Evolutionary conservation across 73 alveolate genomes (phyloP), one percentile per base, ranked within the genome.

Genomic region (Stentor roeselii): DNA sequence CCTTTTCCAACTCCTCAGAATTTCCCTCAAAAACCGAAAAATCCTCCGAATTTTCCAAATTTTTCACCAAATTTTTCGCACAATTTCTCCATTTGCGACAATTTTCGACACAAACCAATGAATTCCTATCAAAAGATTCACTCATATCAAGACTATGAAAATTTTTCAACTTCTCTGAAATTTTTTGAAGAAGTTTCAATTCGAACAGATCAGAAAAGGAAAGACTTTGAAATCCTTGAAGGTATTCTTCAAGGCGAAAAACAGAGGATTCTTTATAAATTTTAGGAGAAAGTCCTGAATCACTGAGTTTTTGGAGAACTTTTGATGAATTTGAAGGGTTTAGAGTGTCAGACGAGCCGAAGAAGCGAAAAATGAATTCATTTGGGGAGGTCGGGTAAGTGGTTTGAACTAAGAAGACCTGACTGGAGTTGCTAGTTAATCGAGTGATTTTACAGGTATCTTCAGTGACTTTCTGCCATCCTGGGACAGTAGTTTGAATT

Each of bases 131-230:
- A 1, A 67, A 36, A 67, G 37, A 27, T 27, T 67, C 41, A 30
- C 50, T 21, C 80, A 67, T 21, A 67, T 67, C 80, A 1, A 21
- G 80, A 2, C 41, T 32, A 67, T 67, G 80, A 67, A 67, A 67
- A 21, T n/a, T 32, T 2, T 32, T 67, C 37, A 30, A 67, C 34
- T 67, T 67, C 80, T 2, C 42, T 21, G 80, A 67, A 34, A 67
- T 67, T 32, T 21, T 36, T 40, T 34, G 37, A 30, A 67, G 21
- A 11, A 30, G 21, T 1, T 67, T n/a, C 0, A 32, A 40, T 27
- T 30, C 27, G 34, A 21, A 2, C 1, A 30, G 34, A 1, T 67
- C 80, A 21, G n/a, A n/a, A 15, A n/a, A 27, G 11, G n/a, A 21
- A 1, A 67, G 14, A 67, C 21, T n/a, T 30, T 21, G n/a, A 32